These are phyloP conservation scores for Acorus gramineus DNA, from an alignment of 106 monocot genomes.

Conservation along the genomic window DNA sequence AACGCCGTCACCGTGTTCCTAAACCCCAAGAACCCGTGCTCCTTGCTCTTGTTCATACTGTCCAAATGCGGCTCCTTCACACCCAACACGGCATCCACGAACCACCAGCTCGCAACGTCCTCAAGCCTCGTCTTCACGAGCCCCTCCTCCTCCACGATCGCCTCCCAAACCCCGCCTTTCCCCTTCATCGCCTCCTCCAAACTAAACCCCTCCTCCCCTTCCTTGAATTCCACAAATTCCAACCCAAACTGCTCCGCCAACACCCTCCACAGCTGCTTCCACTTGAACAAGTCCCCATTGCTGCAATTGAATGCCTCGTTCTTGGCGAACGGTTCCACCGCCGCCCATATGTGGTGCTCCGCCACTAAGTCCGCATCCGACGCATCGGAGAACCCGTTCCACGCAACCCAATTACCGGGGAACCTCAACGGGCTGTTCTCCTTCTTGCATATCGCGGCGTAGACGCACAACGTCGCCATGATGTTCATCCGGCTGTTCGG, in stretches of 20 bases:
- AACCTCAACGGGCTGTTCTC: slow-evolving; percentile 20
- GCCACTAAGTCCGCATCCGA: too few relatives aligned
- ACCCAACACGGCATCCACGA: slow-evolving; percentile 23
- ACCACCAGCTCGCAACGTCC: slow-evolving; percentile 49
- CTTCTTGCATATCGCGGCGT: slow-evolving; percentile 38
- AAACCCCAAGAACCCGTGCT: slow-evolving; percentile 76
- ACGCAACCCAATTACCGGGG: slow-evolving; percentile 19
- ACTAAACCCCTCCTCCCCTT: slow-evolving; percentile 35
- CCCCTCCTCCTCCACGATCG: slow-evolving; percentile 47
- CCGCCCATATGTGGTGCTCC: too few relatives aligned
- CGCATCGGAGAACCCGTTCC: slow-evolving; percentile 12
- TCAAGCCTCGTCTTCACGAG: slow-evolving; percentile 33
- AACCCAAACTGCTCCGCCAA: slow-evolving; percentile 60
- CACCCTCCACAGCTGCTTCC: slow-evolving; percentile 63
- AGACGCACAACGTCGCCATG: slow-evolving; percentile 29
- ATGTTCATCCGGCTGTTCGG: slow-evolving; percentile 27
- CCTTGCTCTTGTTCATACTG: slow-evolving; percentile 81
- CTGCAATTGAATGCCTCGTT: not conserved
- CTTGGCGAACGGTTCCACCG: too few relatives aligned
- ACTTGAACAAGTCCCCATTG: slow-evolving; percentile 51
- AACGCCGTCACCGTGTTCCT: slow-evolving; percentile 42
- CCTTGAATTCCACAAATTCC: slow-evolving; percentile 39
- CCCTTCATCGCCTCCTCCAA: slow-evolving; percentile 53
- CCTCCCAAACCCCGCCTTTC: slow-evolving; percentile 51
- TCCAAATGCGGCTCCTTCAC: slow-evolving; percentile 30